Percentiles rank a stretch among this genome's conserved stretches.
Conservation (phyloP, 2,329 filamentous ascomycete genomes). For the Fusarium fujikuroi region DNA sequence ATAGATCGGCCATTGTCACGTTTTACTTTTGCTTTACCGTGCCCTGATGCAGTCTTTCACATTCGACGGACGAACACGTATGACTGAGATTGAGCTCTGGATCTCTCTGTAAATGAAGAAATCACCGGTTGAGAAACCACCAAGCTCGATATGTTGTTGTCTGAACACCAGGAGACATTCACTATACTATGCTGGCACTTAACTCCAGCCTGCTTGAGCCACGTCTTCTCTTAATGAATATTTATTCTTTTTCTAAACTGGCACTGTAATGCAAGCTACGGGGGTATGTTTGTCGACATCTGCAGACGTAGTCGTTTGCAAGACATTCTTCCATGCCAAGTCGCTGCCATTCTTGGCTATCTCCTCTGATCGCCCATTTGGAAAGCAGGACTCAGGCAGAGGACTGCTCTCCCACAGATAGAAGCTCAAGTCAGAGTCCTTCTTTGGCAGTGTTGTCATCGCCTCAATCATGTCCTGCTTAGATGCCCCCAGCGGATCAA, state of each 20-base stretch:
- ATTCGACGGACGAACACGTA: no score
- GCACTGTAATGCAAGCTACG: not conserved
- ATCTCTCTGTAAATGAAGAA: no score
- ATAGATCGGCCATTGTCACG: fast-evolving
- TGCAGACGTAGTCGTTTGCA: fast-evolving
- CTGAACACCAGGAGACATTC: not conserved
- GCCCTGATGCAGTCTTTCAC: no score
- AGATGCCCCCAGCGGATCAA: not conserved
- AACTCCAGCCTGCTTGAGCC: fast-evolving
- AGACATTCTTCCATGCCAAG: no score
- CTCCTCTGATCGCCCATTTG: fast-evolving
- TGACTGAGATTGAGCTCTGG: no score
- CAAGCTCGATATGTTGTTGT: no score
- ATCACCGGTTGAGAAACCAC: no score
- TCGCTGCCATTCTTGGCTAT: fast-evolving
- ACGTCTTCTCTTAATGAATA: fast-evolving
- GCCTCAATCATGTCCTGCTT: not conserved
- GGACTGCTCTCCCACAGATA: not conserved
- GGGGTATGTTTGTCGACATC: not conserved
- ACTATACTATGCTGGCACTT: not conserved
- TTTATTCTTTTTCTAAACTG: not conserved
- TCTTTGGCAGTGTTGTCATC: not conserved
- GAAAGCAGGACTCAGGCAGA: not conserved
- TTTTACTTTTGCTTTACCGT: no score
- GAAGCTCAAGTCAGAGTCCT: constrained; percentile 1